These are phyloP conservation scores for Cytospora schulzeri DNA, from an alignment of 2,329 filamentous ascomycete genomes.

Conservation along the genomic window DNA sequence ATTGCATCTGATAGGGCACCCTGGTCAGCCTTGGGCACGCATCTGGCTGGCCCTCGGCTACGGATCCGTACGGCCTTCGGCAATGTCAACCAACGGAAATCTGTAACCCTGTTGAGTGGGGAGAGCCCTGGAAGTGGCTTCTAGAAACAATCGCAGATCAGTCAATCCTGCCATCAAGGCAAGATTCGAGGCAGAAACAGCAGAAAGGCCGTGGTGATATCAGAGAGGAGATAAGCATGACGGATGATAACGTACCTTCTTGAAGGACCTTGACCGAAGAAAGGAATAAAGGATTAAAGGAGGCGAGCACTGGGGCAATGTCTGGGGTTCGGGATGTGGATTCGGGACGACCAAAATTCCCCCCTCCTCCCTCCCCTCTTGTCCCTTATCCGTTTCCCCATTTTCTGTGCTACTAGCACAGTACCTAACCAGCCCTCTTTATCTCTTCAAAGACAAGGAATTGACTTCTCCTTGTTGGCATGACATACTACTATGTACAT, in stretches of 20 bases:
- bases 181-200: slow-evolving; percentile 14
- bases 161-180: background rate
- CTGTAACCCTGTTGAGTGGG: slow-evolving; percentile 8
- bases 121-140: background rate
- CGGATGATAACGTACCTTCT: background rate
- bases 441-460: no score
- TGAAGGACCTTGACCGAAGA: background rate
- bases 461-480: no score
- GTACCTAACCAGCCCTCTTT: no score
- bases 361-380: no score
- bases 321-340: background rate
- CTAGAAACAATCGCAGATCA: background rate
- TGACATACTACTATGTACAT: no score
- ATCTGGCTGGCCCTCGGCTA: background rate
- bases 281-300: background rate
- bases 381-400: no score
- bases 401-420: no score
- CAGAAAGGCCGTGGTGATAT: background rate
- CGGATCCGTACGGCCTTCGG: slow-evolving; percentile 7
- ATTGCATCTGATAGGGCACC: slow-evolving; percentile 1
- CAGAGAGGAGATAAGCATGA: background rate
- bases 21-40: background rate
- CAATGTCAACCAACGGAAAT: slow-evolving; percentile 2
- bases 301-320: background rate
- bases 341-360: background rate